phyloP scores from a whole-genome alignment of 2,329 filamentous ascomycete genomes.

The Teratosphaeria zuluensis region DNA sequence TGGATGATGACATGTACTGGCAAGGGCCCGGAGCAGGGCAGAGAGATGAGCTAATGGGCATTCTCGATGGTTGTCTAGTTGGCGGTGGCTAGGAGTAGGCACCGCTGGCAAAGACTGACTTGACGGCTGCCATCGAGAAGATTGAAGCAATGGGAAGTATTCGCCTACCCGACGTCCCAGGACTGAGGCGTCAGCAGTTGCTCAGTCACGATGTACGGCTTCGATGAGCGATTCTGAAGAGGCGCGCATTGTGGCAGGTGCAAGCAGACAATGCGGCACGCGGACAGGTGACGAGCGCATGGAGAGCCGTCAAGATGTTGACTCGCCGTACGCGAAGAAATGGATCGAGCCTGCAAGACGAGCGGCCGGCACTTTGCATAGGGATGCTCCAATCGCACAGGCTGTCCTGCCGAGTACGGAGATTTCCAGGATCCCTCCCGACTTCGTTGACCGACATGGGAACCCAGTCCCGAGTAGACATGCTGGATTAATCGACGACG shows the following conservation, averaged over 20 bases:
- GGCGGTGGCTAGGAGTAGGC: conserved; percentile 7
- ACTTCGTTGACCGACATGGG: no score
- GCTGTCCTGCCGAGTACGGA: no score
- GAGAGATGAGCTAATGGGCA: conserved; percentile 21
- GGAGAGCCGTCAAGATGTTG: no score
- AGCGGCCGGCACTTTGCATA: no score
- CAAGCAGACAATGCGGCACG: no score
- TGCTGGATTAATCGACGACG: no score
- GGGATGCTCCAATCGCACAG: no score
- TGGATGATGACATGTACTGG: conserved; percentile 31
- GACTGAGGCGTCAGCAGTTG: not conserved
- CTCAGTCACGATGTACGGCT: not conserved
- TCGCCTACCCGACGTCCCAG: not conserved
- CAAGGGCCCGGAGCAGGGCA: conserved; percentile 25
- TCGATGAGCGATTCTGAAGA: not conserved
- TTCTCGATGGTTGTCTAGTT: conserved; percentile 30
- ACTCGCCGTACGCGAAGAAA: no score
- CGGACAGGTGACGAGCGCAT: no score
- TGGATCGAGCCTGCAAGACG: no score
- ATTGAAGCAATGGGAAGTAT: not conserved
- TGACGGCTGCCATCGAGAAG: not conserved
- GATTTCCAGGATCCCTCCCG: no score
- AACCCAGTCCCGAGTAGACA: no score
- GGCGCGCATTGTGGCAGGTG: not conserved
- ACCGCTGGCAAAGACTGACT: not conserved